Evolutionary conservation across 352 stramenopile species (phyloP), one percentile per base, ranked within the genome.

Genomic region (Pythium biforme): DNA sequence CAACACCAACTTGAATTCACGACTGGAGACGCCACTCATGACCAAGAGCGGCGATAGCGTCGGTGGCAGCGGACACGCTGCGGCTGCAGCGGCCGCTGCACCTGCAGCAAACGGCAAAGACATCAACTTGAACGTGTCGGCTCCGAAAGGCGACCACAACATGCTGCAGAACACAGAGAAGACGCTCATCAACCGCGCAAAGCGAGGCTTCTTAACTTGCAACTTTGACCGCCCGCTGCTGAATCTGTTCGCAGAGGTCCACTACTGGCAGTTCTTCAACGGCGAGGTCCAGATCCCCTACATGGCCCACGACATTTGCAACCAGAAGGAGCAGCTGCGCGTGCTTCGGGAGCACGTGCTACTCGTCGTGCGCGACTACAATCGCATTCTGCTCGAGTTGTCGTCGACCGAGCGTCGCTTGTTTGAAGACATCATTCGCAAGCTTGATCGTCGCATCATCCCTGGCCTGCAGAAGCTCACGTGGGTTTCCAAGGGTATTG

Each of bases 261-360:
- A 97, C 58, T 93, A 95, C 39, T 95, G 88, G 89, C 86, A 95
- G 68, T 92, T 89, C 45, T 96, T 96, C 57, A 92, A 94, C 50
- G 89, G 92, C n/a, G 91, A 97, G 66, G 83, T 98, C 55, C 84
- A 95, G 56, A 97, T 98, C 45, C 95, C 95, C 22, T 98, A 98
- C 74, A 89, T 96, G 64, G 95, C 95, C 3, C 91, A 98, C 55
- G 94, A 98, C 59, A 97, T 98, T 48, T 98, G 88, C 64, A 98
- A 97, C 62, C 89, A 98, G 60, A 92, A 94, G 66, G 88, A 96
- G 57, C 89, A 97, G 49, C 68, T 98, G 2, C 87, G 92, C 7
- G 77, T 97, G 20, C 72, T 97, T 39, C 76, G 92, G 15, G 95
- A 98, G 58, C 88, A 98, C 46, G 93, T 98, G 4, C 97, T 98